These are phyloP conservation scores for Hypomontagnella monticulosa DNA, from an alignment of 495 filamentous ascomycete genomes.

Conservation along the genomic window DNA sequence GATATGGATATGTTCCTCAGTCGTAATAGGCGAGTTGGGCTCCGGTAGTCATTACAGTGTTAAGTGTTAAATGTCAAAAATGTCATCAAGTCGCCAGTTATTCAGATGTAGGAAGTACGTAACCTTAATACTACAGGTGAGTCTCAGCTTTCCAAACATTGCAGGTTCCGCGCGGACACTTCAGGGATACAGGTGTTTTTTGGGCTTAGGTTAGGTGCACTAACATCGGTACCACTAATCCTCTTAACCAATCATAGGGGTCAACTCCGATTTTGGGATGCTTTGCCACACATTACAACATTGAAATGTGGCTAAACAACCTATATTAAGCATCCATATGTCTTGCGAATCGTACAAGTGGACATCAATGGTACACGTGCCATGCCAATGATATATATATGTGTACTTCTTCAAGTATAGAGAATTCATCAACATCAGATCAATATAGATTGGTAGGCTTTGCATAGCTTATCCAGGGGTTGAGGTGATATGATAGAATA, in stretches of 20 bases:
- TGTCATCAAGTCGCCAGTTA: conserved; percentile 23
- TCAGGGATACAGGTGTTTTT: conserved; percentile 7
- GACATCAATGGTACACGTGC: no score
- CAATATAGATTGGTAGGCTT: no score
- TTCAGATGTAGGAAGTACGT: conserved; percentile 10
- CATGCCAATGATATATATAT: no score
- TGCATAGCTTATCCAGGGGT: no score
- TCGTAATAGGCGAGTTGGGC: conserved; percentile 4
- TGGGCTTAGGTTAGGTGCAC: conserved; percentile 3
- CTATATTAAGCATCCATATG: no score
- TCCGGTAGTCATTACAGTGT: conserved; percentile 13
- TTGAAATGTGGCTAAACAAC: no score
- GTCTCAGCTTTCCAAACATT: conserved; percentile 38
- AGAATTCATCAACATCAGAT: no score
- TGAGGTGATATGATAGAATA: no score
- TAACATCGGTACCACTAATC: conserved; percentile 8
- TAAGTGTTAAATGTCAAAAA: conserved; percentile 19
- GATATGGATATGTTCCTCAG: conserved; percentile 3
- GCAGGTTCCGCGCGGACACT: conserved; percentile 37
- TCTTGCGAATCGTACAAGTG: no score
- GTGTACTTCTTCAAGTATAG: no score
- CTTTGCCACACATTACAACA: no score
- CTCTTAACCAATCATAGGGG: neutral
- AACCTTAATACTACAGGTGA: conserved; percentile 1
- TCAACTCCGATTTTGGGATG: no score